These are phyloP conservation scores for Macadamia integrifolia DNA, from an alignment of 164 flowering plant species.

Conservation along the genomic window DNA sequence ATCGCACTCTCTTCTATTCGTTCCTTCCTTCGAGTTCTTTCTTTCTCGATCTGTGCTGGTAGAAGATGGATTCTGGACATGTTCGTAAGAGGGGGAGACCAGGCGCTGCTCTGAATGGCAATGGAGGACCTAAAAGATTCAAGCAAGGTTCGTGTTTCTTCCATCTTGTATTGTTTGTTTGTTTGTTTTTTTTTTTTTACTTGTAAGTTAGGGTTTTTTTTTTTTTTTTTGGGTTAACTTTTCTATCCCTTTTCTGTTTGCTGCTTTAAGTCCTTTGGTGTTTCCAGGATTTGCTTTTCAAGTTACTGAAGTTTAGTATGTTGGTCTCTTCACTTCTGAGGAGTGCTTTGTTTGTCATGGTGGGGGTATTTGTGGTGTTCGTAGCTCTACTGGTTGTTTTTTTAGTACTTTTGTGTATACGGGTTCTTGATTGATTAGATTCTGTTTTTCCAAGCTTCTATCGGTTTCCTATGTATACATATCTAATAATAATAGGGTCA, in stretches of 20 bases:
- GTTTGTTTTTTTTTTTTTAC: not conserved
- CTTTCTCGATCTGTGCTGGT: not conserved
- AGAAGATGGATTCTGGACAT: constrained; percentile 16
- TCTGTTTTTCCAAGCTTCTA: not conserved
- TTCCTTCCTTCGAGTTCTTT: not conserved
- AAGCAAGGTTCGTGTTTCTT: constrained; percentile 19
- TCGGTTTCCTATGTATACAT: too few relatives aligned
- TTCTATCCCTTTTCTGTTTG: not conserved
- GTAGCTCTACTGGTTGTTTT: not conserved
- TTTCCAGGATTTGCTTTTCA: too few relatives aligned
- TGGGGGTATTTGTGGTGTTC: not conserved
- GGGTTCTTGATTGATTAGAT: not conserved
- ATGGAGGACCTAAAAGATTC: constrained; percentile 28
- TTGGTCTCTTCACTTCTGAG: not conserved
- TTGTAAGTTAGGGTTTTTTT: too few relatives aligned
- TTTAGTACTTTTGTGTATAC: not conserved
- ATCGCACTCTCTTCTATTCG: not conserved
- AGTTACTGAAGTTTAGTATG: not conserved
- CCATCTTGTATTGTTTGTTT: not conserved
- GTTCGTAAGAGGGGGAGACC: constrained; percentile 32
- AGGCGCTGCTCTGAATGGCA: constrained; percentile 23
- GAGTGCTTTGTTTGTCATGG: not conserved
- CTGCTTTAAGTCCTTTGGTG: not conserved
- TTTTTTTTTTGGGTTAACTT: not conserved
- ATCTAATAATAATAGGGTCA: too few relatives aligned